A percentile compares a stretch with the other conserved stretches of the same genome.
These are phyloP conservation scores for Astragalus glycyphyllos DNA, from an alignment of 306 rosid genomes.

Conservation along the genomic window DNA sequence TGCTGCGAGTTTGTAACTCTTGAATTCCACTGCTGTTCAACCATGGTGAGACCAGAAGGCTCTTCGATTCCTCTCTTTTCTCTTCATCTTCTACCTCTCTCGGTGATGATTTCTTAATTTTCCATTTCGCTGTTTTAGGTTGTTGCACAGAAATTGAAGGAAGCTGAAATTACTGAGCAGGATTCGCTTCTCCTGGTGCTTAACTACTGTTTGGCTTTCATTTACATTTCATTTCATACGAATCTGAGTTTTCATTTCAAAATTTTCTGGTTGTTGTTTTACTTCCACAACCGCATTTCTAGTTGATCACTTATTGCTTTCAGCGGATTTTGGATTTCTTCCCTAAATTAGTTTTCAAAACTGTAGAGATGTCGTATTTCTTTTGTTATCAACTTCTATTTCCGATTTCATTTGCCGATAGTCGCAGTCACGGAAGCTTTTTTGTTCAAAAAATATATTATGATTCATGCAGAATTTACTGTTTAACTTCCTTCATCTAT, in stretches of 20 bases:
- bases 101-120: slow-evolving; percentile 12
- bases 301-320: slow-evolving; percentile 8
- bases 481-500: background rate
- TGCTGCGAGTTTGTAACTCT: slow-evolving; percentile 33
- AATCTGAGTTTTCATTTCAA: background rate
- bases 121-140: slow-evolving; percentile 61
- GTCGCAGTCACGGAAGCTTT: background rate
- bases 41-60: slow-evolving; percentile 58
- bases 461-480: background rate
- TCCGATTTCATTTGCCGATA: background rate
- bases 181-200: slow-evolving; percentile 94
- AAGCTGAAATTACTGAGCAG: slow-evolving; percentile 94
- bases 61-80: slow-evolving; percentile 10
- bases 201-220: slow-evolving; percentile 27
- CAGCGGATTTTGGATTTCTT: slow-evolving; percentile 28
- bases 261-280: slow-evolving; percentile 8
- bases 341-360: background rate
- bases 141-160: slow-evolving; percentile 83
- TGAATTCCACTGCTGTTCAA: slow-evolving; percentile 37
- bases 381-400: slow-evolving; percentile 22
- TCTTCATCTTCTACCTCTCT: slow-evolving; percentile 33
- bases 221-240: slow-evolving; percentile 34
- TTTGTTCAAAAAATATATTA: background rate
- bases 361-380: background rate
- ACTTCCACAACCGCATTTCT: slow-evolving; percentile 36